These are phyloP conservation scores for sorghum (Sorghum bicolor) DNA, from an alignment of 176 grass and related monocot species.

Conservation along the genomic window DNA sequence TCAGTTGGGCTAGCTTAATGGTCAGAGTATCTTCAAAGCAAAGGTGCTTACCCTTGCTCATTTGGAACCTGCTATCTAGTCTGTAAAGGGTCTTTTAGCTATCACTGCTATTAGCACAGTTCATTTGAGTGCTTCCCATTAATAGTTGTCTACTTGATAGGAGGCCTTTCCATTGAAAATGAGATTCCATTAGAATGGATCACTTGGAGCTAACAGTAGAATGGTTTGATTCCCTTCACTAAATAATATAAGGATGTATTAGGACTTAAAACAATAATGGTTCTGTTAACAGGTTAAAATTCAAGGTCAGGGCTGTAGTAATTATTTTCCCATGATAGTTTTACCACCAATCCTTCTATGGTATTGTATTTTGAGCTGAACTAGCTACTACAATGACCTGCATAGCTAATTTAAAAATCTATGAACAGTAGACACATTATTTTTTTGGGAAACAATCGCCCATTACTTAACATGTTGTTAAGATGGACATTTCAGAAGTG, in stretches of 20 bases:
- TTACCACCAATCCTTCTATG: background rate
- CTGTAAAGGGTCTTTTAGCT: slow-evolving; percentile 25
- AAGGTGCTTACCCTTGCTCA: slow-evolving; percentile 20
- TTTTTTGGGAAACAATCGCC: background rate
- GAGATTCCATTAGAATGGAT: slow-evolving; percentile 14
- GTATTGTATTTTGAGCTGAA: background rate
- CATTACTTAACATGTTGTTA: background rate
- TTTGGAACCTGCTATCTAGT: slow-evolving; percentile 18
- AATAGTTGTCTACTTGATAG: slow-evolving; percentile 17
- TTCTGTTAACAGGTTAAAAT: slow-evolving; percentile 1
- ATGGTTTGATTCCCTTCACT: slow-evolving; percentile 20
- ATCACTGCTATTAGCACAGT: slow-evolving; percentile 13
- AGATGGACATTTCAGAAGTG: slow-evolving; percentile 15
- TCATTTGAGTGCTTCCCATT: slow-evolving; percentile 7
- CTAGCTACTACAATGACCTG: slow-evolving; percentile 4
- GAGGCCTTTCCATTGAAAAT: background rate
- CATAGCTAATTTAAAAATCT: background rate
- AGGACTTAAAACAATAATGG: background rate
- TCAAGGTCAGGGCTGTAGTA: background rate
- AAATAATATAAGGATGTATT: background rate
- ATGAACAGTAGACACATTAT: background rate
- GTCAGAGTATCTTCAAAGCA: slow-evolving; percentile 35
- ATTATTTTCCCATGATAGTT: background rate
- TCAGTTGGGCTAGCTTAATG: background rate
- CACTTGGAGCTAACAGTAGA: slow-evolving; percentile 7